A percentile compares a stretch with the other conserved stretches of the same genome.
Conservation (phyloP, 148 eudicot genomes). For the Camellia japonica region DNA sequence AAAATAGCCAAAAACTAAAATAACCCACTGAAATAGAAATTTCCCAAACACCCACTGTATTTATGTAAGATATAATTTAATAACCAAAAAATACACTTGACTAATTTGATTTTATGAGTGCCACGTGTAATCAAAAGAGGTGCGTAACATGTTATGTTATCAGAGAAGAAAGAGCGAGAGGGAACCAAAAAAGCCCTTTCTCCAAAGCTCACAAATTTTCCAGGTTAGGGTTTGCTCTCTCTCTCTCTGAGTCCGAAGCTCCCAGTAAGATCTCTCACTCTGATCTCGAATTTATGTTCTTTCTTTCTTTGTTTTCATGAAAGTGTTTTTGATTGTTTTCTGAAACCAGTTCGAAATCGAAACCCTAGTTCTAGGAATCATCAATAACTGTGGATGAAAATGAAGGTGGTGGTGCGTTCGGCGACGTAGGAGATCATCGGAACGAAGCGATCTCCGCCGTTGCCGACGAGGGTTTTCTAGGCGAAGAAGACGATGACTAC, state of each 20-base stretch:
- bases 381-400: slow-evolving; percentile 45
- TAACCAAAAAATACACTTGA: too few relatives aligned
- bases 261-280: slow-evolving; percentile 27
- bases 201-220: slow-evolving; percentile 20
- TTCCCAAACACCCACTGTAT: too few relatives aligned
- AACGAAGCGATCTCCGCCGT: slow-evolving; percentile 84
- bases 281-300: neutral
- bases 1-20: too few relatives aligned
- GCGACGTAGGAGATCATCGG: slow-evolving; percentile 43
- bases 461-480: slow-evolving; percentile 66
- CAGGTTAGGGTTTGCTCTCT: slow-evolving; percentile 47
- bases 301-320: neutral
- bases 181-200: slow-evolving; percentile 8
- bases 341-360: too few relatives aligned
- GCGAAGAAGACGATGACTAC: slow-evolving; percentile 81
- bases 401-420: slow-evolving; percentile 29
- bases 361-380: neutral
- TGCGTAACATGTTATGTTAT: slow-evolving; percentile 11
- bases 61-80: too few relatives aligned
- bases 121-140: neutral
- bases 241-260: neutral
- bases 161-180: neutral
- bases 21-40: too few relatives aligned
- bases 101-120: neutral
- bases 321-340: neutral